These are phyloP conservation scores for Conticribra guillardii DNA, from an alignment of 108 stramenopile species.

Conservation along the genomic window DNA sequence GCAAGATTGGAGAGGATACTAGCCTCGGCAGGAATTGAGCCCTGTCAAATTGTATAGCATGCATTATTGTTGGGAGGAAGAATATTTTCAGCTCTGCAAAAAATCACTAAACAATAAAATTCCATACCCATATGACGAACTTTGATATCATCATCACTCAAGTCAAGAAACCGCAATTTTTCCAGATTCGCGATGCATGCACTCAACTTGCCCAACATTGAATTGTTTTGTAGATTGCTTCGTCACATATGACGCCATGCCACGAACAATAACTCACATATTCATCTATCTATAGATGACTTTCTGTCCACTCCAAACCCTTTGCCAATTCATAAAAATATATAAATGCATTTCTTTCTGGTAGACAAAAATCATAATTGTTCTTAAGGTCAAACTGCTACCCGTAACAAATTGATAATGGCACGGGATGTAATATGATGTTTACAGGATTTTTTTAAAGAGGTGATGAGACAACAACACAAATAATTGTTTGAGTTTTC, in stretches of 20 bases:
- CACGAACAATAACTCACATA: slow-evolving; percentile 6
- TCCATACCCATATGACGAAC: too few species aligned
- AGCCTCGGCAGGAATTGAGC: slow-evolving; percentile 55
- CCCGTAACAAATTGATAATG: not conserved
- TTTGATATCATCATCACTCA: slow-evolving; percentile 52
- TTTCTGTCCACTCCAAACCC: slow-evolving; percentile 24
- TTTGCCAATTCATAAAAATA: slow-evolving; percentile 23
- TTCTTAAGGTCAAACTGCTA: slow-evolving; percentile 16
- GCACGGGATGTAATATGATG: not conserved
- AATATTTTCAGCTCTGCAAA: too few species aligned
- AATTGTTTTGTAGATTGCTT: slow-evolving; percentile 20
- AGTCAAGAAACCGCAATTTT: slow-evolving; percentile 49
- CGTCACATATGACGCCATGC: slow-evolving; percentile 18
- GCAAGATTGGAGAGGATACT: slow-evolving; percentile 49
- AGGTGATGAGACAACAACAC: not conserved
- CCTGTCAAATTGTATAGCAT: too few species aligned
- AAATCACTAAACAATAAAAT: too few species aligned
- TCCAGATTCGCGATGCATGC: slow-evolving; percentile 41
- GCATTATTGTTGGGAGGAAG: too few species aligned
- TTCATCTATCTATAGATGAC: slow-evolving; percentile 12
- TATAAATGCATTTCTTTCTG: slow-evolving; percentile 19
- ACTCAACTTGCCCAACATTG: slow-evolving; percentile 55
- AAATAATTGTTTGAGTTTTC: not conserved
- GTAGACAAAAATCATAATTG: slow-evolving; percentile 18
- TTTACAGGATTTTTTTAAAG: not conserved